Evolutionary conservation across 2,329 filamentous ascomycete genomes (phyloP).

Genomic region (Pseudogymnoascus sp.): DNA sequence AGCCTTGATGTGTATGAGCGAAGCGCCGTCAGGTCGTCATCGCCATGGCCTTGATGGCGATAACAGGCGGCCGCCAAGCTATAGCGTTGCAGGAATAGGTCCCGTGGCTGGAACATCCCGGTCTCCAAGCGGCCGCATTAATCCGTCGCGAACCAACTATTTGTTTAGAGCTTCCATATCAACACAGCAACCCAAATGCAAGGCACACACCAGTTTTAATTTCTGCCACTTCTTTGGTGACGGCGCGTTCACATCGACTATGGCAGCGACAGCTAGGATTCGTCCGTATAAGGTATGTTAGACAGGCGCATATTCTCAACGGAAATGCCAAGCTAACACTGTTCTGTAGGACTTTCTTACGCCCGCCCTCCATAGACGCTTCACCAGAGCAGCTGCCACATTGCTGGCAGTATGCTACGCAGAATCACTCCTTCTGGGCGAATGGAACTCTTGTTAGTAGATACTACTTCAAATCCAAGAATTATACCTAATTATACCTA

Average conservation of each 20-base stretch:
- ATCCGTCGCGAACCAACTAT: conserved; percentile 9
- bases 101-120: conserved; percentile 3
- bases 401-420: conserved; percentile 64
- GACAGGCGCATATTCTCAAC: conserved; percentile 40
- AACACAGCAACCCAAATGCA: conserved; percentile 7
- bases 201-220: conserved; percentile 3
- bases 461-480: conserved; percentile 6
- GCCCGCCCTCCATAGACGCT: conserved; percentile 77
- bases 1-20: background rate
- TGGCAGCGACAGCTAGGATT: conserved; percentile 27
- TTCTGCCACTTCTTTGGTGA: conserved; percentile 8
- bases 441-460: conserved; percentile 50
- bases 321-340: conserved; percentile 51
- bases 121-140: conserved; percentile 9
- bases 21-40: conserved; percentile 6
- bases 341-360: conserved; percentile 64
- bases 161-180: conserved; percentile 9
- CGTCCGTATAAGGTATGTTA: conserved; percentile 33
- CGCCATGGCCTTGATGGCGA: conserved; percentile 10
- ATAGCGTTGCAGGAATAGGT: background rate
- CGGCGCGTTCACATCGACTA: conserved; percentile 14
- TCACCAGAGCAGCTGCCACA: conserved; percentile 66
- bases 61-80: conserved; percentile 1
- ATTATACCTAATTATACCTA: conserved; percentile 12
- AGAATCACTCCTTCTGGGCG: conserved; percentile 60